Evolutionary conservation across 2,329 filamentous ascomycete species (phyloP).

Genomic region (Xylariaceae sp.): DNA sequence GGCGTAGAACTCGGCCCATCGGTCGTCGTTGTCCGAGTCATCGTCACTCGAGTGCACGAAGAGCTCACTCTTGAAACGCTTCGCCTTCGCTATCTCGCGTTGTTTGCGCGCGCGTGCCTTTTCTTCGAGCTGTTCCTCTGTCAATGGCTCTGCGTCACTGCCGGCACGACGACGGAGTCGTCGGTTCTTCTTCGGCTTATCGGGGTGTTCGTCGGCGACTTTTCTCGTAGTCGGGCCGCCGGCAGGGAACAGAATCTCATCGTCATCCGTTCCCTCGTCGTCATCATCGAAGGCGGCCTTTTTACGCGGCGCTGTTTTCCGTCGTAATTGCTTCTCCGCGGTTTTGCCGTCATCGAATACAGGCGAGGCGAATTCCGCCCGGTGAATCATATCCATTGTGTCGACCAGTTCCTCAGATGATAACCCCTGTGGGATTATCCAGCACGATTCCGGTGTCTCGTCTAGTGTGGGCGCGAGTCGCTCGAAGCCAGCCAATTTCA

Average conservation of each 20-base stretch:
- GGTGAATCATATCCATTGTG: slow-evolving; percentile 65
- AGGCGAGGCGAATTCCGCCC: slow-evolving; percentile 72
- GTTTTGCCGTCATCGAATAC: slow-evolving; percentile 68
- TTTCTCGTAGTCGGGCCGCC: slow-evolving; percentile 58
- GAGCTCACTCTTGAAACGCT: slow-evolving; percentile 76
- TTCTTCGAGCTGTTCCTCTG: slow-evolving; percentile 61
- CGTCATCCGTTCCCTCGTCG: slow-evolving; percentile 52
- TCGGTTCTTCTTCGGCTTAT: slow-evolving; percentile 55
- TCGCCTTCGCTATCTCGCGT: slow-evolving; percentile 69
- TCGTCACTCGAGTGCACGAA: slow-evolving; percentile 83
- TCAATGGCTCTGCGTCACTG: slow-evolving; percentile 39
- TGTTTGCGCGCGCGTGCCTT: slow-evolving; percentile 56
- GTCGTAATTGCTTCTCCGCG: slow-evolving; percentile 73
- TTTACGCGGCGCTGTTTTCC: slow-evolving; percentile 53
- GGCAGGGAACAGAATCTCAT: slow-evolving; percentile 62
- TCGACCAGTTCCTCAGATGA: slow-evolving; percentile 62
- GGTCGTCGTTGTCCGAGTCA: slow-evolving; percentile 69
- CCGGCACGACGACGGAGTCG: slow-evolving; percentile 46
- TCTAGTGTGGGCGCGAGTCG: slow-evolving; percentile 49
- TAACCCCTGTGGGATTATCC: slow-evolving; percentile 67
- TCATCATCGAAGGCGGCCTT: slow-evolving; percentile 66
- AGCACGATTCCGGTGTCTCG: slow-evolving; percentile 69
- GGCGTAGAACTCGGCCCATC: slow-evolving; percentile 63
- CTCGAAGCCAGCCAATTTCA: slow-evolving; percentile 69
- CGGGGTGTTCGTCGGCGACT: slow-evolving; percentile 44